Conservation (phyloP, 1,284 basidiomycete genomes). For the Tilletia horrida region DNA sequence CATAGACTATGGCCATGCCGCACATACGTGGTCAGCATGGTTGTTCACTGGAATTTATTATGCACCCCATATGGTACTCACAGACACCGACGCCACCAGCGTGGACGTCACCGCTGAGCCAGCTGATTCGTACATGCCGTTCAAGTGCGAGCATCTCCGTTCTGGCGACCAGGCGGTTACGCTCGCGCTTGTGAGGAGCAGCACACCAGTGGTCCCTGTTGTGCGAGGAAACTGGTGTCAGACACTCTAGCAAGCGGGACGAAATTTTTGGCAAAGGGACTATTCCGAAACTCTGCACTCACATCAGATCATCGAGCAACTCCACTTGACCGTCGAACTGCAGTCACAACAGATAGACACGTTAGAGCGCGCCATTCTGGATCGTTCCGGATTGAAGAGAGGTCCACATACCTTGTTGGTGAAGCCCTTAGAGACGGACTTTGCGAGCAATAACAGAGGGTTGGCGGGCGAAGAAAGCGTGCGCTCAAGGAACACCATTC, state of each 20-base stretch:
- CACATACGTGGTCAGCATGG: too few relatives aligned
- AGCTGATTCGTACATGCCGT: slow-evolving; percentile 43
- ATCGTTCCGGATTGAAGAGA: not conserved
- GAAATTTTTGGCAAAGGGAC: too few relatives aligned
- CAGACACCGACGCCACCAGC: slow-evolving; percentile 43
- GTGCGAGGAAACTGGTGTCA: slow-evolving; percentile 2
- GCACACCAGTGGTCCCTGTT: slow-evolving; percentile 68
- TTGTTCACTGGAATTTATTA: too few relatives aligned
- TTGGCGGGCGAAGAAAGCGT: slow-evolving; percentile 45
- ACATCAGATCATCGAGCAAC: slow-evolving; percentile 51
- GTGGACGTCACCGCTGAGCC: slow-evolving; percentile 52
- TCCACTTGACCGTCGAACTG: slow-evolving; percentile 53
- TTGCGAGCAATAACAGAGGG: slow-evolving; percentile 49
- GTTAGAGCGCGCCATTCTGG: not conserved
- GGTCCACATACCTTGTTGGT: slow-evolving; percentile 36
- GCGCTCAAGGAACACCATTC: slow-evolving; percentile 53
- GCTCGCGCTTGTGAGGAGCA: slow-evolving; percentile 67
- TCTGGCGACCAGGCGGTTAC: slow-evolving; percentile 81
- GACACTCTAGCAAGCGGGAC: slow-evolving; percentile 15
- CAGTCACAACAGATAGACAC: not conserved
- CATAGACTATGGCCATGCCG: slow-evolving; percentile 21
- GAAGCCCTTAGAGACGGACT: slow-evolving; percentile 40
- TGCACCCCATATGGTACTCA: not conserved
- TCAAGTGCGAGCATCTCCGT: slow-evolving; percentile 46
- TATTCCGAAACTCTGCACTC: too few relatives aligned